Evolutionary conservation across 768 basidiomycete genomes (phyloP), one percentile per base, ranked within the genome.

Genomic region (Pisolithus albus): DNA sequence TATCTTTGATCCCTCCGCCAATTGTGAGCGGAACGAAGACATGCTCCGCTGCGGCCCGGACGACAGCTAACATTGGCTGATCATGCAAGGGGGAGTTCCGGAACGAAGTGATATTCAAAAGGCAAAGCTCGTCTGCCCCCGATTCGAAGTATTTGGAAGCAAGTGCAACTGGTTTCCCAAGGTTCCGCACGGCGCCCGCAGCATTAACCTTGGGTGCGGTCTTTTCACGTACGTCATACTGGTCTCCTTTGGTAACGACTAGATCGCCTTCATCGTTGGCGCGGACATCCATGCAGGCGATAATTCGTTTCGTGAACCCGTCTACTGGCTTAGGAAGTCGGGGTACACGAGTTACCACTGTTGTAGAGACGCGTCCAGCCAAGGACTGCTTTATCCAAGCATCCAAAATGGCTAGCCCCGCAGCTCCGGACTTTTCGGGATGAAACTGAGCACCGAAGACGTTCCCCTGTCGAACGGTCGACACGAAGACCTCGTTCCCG

Each of bases 51-150:
- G 94, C 88, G 0, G 84, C 83, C 50, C 87, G 84, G 39, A 98
- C 91, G 61, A 99, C 89, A 32, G 91, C 89, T 50, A 99, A 81
- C 96, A 99, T 98, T 0, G 96, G 96, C 70, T 99, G 96, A 70
- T 98, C 96, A 41, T 77, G 84, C 34, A 99, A 77, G 1, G 96
- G 94, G 13, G 92, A 97, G 62, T 89, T 86, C 55, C 96, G 89
- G 82, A 99, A 99, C 56, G 95, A 96, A 15, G 96, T 99, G 76
- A 99, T 99, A 72, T 99, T 99, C 65, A 99, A 86, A 56, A 99
- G 83, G 66, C 92, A 96, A 34, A 99, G 76, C 70, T 99, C 96
- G 69, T 99, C 96, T 43, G 95, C 95, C 30, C 93, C 93, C 30
- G 83, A 81, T 10, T 72, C 66, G 70, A 86, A 98, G 72, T 99